Evolutionary conservation across 2,329 filamentous ascomycete genomes (phyloP).

Genomic region (Diaporthe sp.): DNA sequence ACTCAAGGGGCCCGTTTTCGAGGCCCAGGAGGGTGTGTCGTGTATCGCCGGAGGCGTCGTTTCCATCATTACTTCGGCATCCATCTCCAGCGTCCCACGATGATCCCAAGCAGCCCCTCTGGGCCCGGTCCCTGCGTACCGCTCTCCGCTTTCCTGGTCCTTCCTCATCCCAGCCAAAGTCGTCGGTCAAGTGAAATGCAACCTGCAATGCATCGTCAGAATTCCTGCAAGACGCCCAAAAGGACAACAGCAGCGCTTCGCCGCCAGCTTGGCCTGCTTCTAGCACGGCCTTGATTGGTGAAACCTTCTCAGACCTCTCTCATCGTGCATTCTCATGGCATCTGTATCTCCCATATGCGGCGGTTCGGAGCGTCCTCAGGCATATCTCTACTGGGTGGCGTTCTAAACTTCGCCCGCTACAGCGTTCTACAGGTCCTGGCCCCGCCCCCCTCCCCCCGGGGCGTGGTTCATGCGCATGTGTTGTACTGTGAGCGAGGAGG

Average conservation of each 20-base stretch:
- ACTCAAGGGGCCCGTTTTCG: slow-evolving; percentile 34
- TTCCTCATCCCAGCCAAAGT: neutral
- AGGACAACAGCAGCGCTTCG: slow-evolving; percentile 16
- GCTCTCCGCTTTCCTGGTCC: neutral
- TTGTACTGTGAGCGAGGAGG: slow-evolving; percentile 9
- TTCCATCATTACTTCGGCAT: slow-evolving; percentile 2
- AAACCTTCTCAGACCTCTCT: slow-evolving; percentile 3
- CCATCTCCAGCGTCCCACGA: neutral
- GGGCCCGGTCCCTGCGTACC: slow-evolving; percentile 5
- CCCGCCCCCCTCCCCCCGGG: neutral
- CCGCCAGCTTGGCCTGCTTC: slow-evolving; percentile 18
- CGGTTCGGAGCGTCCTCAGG: neutral
- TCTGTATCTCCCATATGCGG: neutral
- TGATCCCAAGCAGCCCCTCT: slow-evolving; percentile 6
- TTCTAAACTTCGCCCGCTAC: neutral
- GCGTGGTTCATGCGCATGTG: slow-evolving; percentile 15
- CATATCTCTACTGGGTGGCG: slow-evolving; percentile 5
- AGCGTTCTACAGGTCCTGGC: neutral
- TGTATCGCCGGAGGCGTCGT: slow-evolving; percentile 26
- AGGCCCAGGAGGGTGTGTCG: slow-evolving; percentile 29
- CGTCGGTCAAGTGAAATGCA: slow-evolving; percentile 11
- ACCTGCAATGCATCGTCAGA: slow-evolving; percentile 26
- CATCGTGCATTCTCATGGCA: slow-evolving; percentile 19
- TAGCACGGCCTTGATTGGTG: neutral
- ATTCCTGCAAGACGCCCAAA: slow-evolving; percentile 21